Conservation (phyloP, 2,329 filamentous ascomycete genomes). For the Tolypocladium nubicola region DNA sequence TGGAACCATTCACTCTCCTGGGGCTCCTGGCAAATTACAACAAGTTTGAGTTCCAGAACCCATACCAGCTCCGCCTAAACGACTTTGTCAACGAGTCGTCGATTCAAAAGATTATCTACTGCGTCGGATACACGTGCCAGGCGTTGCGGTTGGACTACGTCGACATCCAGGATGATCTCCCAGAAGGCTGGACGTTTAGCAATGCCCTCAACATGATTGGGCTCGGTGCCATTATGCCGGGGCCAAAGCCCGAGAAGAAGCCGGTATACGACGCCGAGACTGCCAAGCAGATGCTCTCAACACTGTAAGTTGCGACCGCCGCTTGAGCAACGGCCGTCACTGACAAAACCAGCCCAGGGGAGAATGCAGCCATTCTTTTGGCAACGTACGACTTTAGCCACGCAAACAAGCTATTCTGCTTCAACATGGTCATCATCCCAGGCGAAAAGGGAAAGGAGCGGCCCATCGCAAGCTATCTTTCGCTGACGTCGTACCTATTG, state of each 20-base stretch:
- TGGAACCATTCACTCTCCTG: slow-evolving; percentile 71
- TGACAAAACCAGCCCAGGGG: slow-evolving; percentile 50
- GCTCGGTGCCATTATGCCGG: slow-evolving; percentile 62
- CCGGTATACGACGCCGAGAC: slow-evolving; percentile 62
- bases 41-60: slow-evolving; percentile 98
- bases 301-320: slow-evolving; percentile 47
- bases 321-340: slow-evolving; percentile 3
- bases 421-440: slow-evolving; percentile 60
- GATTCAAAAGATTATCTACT: slow-evolving; percentile 71
- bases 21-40: slow-evolving; percentile 94
- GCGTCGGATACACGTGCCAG: slow-evolving; percentile 63
- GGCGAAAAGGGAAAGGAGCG: slow-evolving; percentile 57
- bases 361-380: slow-evolving; percentile 69
- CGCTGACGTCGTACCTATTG: slow-evolving; percentile 81
- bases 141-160: slow-evolving; percentile 65
- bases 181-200: slow-evolving; percentile 78
- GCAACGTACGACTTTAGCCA: slow-evolving; percentile 89
- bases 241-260: slow-evolving; percentile 49
- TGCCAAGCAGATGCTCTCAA: slow-evolving; percentile 69
- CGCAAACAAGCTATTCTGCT: slow-evolving; percentile 91
- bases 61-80: slow-evolving; percentile 81
- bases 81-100: slow-evolving; percentile 90
- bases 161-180: slow-evolving; percentile 78
- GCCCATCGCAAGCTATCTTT: slow-evolving; percentile 74
- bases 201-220: slow-evolving; percentile 78